Conservation (phyloP, 192 early-diverging fungal species). For the Umbelopsis ramanniana region DNA sequence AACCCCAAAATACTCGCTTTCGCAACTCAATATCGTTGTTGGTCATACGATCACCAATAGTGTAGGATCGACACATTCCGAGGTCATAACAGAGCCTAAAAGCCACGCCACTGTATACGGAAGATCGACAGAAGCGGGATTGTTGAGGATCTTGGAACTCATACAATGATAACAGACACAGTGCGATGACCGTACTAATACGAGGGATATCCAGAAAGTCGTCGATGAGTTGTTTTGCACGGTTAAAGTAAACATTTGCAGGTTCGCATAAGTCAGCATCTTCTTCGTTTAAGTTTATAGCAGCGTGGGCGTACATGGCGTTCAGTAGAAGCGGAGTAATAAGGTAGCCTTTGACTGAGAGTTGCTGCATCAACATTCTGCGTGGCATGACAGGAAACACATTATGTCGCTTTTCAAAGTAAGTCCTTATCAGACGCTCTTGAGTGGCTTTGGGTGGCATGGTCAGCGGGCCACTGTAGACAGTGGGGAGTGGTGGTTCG, state of each 20-base stretch:
- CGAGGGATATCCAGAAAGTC: slow-evolving; percentile 29
- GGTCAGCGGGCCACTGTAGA: slow-evolving; percentile 7
- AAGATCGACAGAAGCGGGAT: slow-evolving; percentile 20
- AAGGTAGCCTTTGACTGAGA: slow-evolving; percentile 21
- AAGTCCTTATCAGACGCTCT: slow-evolving; percentile 28
- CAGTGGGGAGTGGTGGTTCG: slow-evolving; percentile 11
- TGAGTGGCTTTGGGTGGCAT: slow-evolving; percentile 32
- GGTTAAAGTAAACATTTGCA: slow-evolving; percentile 31
- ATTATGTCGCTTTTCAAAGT: slow-evolving; percentile 32
- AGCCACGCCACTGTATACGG: slow-evolving; percentile 31
- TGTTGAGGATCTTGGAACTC: slow-evolving; percentile 19
- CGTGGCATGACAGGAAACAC: slow-evolving; percentile 38
- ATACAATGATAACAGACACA: slow-evolving; percentile 30
- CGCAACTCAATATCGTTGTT: slow-evolving; percentile 32
- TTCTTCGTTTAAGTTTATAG: slow-evolving; percentile 20
- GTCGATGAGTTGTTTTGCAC: slow-evolving; percentile 32
- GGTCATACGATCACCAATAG: slow-evolving; percentile 8
- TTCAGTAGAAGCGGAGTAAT: slow-evolving; percentile 34
- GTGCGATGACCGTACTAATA: slow-evolving; percentile 31
- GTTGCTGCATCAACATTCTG: slow-evolving; percentile 30
- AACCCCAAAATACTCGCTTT: slow-evolving; percentile 39
- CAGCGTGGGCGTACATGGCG: slow-evolving; percentile 40
- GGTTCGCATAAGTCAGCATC: neutral
- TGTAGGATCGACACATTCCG: slow-evolving; percentile 21
- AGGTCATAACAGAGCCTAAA: slow-evolving; percentile 35